A percentile compares a stretch with the other conserved stretches of the same genome.
Evolutionary conservation across 2,329 filamentous ascomycete genomes (phyloP).

Genomic region (Pseudogymnoascus pannorum): DNA sequence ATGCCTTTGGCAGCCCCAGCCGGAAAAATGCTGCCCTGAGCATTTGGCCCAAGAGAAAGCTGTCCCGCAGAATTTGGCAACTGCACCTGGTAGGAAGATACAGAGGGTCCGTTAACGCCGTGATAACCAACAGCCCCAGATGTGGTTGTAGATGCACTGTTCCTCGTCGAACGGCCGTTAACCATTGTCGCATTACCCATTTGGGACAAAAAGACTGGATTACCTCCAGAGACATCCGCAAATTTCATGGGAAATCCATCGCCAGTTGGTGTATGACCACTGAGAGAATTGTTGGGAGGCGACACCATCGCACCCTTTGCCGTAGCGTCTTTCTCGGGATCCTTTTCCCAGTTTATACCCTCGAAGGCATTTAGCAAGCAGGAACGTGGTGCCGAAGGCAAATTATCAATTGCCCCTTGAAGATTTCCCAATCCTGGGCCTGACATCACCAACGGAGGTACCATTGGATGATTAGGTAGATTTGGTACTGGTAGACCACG

Average conservation of each 20-base stretch:
- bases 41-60: background rate
- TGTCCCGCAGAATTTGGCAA: background rate
- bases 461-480: background rate
- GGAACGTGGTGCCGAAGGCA: background rate
- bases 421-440: background rate
- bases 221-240: background rate
- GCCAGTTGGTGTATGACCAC: background rate
- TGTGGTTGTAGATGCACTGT: background rate
- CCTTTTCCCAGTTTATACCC: background rate
- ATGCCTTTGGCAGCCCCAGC: background rate
- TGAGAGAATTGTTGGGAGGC: background rate
- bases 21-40: background rate
- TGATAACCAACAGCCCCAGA: background rate
- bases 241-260: constrained; percentile 2
- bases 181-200: background rate
- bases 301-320: background rate
- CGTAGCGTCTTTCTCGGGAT: background rate
- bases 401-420: background rate
- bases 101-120: background rate
- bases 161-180: background rate
- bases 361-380: background rate
- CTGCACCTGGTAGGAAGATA: background rate
- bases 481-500: background rate
- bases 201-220: background rate
- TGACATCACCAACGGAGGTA: background rate